Percentiles rank a stretch among this genome's conserved stretches.
These are phyloP conservation scores for Leishmania major DNA, from an alignment of 208 protist species.

Conservation along the genomic window DNA sequence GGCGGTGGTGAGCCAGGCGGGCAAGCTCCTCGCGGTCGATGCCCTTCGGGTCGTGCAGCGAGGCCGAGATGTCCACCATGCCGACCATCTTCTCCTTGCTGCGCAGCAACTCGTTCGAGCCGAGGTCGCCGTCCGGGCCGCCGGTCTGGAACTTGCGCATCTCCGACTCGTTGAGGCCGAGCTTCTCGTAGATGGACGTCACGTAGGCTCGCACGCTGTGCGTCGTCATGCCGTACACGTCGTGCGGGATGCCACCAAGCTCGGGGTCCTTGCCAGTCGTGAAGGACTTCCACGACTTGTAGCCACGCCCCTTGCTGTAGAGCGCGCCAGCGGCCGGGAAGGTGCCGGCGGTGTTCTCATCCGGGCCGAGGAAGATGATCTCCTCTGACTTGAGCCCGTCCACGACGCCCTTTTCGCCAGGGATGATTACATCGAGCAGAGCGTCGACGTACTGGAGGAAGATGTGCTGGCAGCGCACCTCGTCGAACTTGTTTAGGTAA, in stretches of 20 bases:
- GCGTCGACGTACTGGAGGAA: conserved; percentile 96
- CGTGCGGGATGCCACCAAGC: conserved; percentile 95
- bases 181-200: conserved; percentile 83
- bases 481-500: conserved; percentile 78
- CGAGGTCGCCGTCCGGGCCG: conserved; percentile 97
- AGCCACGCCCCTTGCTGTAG: conserved; percentile 85
- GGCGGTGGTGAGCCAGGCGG: conserved; percentile 76
- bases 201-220: conserved; percentile 95
- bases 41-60: conserved; percentile 94
- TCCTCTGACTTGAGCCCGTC: conserved; percentile 84
- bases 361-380: conserved; percentile 97
- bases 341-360: conserved; percentile 94
- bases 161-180: conserved; percentile 81
- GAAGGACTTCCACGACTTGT: conserved; percentile 95
- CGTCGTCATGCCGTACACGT: conserved; percentile 97
- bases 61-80: conserved; percentile 95
- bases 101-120: conserved; percentile 95
- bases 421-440: conserved; percentile 93
- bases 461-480: conserved; percentile 65
- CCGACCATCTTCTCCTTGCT: conserved; percentile 93
- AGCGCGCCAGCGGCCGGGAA: conserved; percentile 74
- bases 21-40: conserved; percentile 87
- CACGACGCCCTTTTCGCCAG: conserved; percentile 76
- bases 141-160: conserved; percentile 96
- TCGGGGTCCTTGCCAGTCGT: conserved; percentile 95